Evolutionary conservation across 495 filamentous ascomycete species (phyloP), one percentile per base, ranked within the genome.

Genomic region (Daldinia loculata): DNA sequence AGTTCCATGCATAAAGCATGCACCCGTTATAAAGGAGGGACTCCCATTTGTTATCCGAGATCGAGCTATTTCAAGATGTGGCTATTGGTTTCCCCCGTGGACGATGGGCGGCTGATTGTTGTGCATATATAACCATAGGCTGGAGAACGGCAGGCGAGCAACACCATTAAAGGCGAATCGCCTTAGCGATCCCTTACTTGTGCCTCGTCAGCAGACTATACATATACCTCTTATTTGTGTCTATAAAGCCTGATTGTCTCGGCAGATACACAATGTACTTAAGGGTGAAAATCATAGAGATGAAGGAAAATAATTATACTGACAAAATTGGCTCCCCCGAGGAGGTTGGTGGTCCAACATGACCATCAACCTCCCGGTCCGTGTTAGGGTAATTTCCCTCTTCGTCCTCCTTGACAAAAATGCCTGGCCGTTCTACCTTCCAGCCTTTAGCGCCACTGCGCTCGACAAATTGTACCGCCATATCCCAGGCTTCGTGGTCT

Each of bases 401-500:
- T 2, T 66, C 48, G 24, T 52, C 64, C 9, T 51, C 2, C 19
- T 63, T 76, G 27, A 80, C 80, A 55, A 84, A 80, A 2, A 82
- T 72, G 17, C 83, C 84, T 0, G 81, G 76, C 6, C 77, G 60
- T 48, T 78, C 79, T 36, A 81, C 76, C 12, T 60, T 66, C 83
- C 84, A 85, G 7, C 67, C 72, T n/a, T 64, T 64, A 14, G 60
- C 27, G 17, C 63, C 74, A 26, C 67, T 66, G n/a, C 71, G 64
- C 27, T 77, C 71, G 17, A 84, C 52, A 45, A 76, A 80, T 51
- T 80, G 69, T 1, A 83, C 80, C 8, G 79, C 79, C 77, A 80
- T 75, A 1, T 79, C 63, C 82, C 82, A 85, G n/a, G 78, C 80
- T n/a, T 82, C 80, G 27, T 57, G 64, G 62, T 83, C 79, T 0